A percentile compares a stretch with the other conserved stretches of the same genome.
These are phyloP conservation scores for Coemansia sp. DNA, from an alignment of 192 early-diverging fungal species.

Conservation along the genomic window DNA sequence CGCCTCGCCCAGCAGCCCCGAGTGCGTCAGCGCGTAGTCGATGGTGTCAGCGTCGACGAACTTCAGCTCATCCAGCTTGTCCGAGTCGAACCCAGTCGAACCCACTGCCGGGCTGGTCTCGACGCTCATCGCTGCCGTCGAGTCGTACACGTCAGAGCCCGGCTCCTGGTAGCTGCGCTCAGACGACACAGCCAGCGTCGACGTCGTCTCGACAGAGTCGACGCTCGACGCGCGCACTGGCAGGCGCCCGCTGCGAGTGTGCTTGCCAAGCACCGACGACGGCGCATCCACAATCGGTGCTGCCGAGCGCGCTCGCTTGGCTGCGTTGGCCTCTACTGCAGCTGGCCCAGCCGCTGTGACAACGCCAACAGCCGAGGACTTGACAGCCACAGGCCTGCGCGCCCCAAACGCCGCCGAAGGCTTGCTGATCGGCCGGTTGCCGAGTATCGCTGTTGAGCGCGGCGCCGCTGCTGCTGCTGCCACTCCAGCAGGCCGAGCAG, in stretches of 20 bases:
- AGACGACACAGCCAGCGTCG: slow-evolving; percentile 3
- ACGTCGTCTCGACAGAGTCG: background rate
- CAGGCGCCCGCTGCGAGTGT: slow-evolving; percentile 45
- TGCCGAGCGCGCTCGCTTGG: slow-evolving; percentile 26
- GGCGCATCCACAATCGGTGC: background rate
- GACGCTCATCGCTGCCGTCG: background rate
- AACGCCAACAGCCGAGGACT: background rate
- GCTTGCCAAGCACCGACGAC: slow-evolving; percentile 32
- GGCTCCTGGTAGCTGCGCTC: slow-evolving; percentile 3
- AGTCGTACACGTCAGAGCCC: background rate
- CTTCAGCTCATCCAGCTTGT: slow-evolving; percentile 33
- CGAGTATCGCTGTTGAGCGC: slow-evolving; percentile 4
- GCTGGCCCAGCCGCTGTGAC: background rate
- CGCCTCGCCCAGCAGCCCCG: slow-evolving; percentile 38
- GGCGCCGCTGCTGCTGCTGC: background rate
- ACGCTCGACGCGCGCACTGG: background rate
- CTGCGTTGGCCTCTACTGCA: slow-evolving; percentile 1
- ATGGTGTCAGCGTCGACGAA: slow-evolving; percentile 40
- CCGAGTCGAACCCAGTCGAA: background rate
- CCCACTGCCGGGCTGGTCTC: slow-evolving; percentile 7
- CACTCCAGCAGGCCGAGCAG: slow-evolving; percentile 1
- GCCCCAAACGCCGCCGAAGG: slow-evolving; percentile 25
- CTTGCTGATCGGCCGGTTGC: slow-evolving; percentile 40
- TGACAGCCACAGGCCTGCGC: slow-evolving; percentile 20
- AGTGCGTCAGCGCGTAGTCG: slow-evolving; percentile 49